Conservation (phyloP, 495 filamentous ascomycete genomes). For the Extremus antarcticus region DNA sequence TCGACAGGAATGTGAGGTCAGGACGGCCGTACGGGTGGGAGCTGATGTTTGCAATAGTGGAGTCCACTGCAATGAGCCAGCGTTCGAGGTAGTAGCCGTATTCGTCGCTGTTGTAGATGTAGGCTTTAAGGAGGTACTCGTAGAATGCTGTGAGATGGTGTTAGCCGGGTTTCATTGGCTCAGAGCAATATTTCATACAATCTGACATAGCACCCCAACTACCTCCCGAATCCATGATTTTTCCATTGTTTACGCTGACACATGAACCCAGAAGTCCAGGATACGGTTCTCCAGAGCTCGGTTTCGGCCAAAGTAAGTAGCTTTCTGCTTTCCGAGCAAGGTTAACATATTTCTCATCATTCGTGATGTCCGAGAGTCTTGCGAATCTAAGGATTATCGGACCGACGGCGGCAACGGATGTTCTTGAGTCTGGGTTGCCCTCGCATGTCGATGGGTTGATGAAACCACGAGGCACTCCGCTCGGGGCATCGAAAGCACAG, state of each 20-base stretch:
- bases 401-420: too few species aligned
- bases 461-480: too few species aligned
- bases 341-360: too few species aligned
- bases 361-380: too few species aligned
- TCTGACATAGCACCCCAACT: conserved; percentile 9
- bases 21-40: conserved; percentile 58
- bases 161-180: background rate
- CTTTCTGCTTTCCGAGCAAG: too few species aligned
- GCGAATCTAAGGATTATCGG: too few species aligned
- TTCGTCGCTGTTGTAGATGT: conserved; percentile 10
- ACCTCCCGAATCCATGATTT: background rate
- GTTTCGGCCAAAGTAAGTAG: too few species aligned
- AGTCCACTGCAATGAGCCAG: conserved; percentile 70
- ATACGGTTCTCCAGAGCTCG: background rate
- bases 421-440: too few species aligned
- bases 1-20: conserved; percentile 59
- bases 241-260: background rate
- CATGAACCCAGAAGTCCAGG: background rate
- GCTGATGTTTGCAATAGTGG: conserved; percentile 57
- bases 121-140: conserved; percentile 18
- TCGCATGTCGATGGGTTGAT: too few species aligned
- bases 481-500: too few species aligned
- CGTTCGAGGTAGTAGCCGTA: conserved; percentile 13
- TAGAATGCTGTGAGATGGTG: conserved; percentile 4
- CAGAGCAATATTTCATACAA: background rate